Percentiles rank a stretch among this genome's conserved stretches.
Evolutionary conservation across 176 grass and related monocot genomes (phyloP).

Genomic region (Ampelocalamus luodianensis): DNA sequence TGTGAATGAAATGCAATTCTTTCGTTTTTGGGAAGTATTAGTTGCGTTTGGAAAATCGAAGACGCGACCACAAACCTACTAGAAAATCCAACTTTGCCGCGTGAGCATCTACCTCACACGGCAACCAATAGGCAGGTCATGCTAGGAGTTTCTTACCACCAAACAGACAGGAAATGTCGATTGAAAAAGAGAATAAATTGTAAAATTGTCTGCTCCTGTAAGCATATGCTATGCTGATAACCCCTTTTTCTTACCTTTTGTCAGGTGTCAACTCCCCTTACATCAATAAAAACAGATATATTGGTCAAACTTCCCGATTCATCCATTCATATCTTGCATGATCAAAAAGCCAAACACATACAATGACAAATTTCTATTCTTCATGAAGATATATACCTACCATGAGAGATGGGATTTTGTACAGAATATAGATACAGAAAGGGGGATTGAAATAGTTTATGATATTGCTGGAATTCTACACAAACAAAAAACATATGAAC

Average conservation of each 20-base stretch:
- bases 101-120: background rate
- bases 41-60: background rate
- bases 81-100: background rate
- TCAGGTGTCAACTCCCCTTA: background rate
- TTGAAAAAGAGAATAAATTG: background rate
- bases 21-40: too few relatives aligned
- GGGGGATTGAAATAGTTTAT: background rate
- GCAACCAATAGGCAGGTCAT: background rate
- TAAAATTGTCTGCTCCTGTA: background rate
- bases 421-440: constrained; percentile 1
- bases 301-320: background rate
- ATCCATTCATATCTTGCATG: background rate
- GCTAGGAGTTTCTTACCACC: background rate
- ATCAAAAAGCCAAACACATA: background rate
- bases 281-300: background rate
- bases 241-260: background rate
- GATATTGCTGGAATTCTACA: constrained; percentile 10
- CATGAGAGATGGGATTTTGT: background rate
- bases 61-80: too few relatives aligned
- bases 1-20: background rate
- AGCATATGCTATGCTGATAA: background rate
- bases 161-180: background rate
- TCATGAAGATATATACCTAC: background rate
- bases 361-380: background rate
- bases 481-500: constrained; percentile 13